Base-by-base conservation (phyloP, 169 alveolate species). In the Eimeria brunetti region DNA sequence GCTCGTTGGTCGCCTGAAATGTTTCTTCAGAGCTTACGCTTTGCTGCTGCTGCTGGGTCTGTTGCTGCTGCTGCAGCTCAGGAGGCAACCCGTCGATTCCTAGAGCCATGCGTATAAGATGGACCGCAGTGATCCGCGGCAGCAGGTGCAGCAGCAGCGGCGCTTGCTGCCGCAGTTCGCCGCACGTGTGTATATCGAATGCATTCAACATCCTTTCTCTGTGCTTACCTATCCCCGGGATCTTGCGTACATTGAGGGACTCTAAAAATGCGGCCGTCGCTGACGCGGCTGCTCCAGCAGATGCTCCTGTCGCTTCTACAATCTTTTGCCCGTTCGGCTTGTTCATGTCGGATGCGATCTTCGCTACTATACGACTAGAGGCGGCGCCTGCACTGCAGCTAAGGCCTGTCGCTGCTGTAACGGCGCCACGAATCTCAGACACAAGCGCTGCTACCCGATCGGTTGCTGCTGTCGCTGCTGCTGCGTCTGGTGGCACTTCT, bases 361-460 rank as follows among this genome's bases (percentile, higher is more conserved):
- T 92, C 2, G 95, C 95, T 41, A 92, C 92, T 22, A 92, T 12
- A 51, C 95, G 95, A 41, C 90, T 73, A 36, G 95, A 38, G 14
- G 71, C 95, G n/a, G 88, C 88, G 62, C 95, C 95, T 18, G 95
- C 95, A 44, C 95, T 92, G 83, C 95, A 92, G 46, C 86, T 76
- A 2, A 92, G 95, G 64, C 95, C 83, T 2, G 95, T 73, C 4
- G 84, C 85, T 36, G 67, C 78, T 60, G 88, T 78, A 58, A 92
- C 95, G 22, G 93, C 92, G 56, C 73, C 88, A 24, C 95, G 95
- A 78, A 92, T 92, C 60, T 92, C 95, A 38, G 90, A 58, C 53
- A 83, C 92, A 46, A 92, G 91, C 56, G 95, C 88, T 44, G 73
- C 46, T 38, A 80, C 88, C 58, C 78, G 60, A 14, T 78, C 92